Conservation (phyloP, 2,329 filamentous ascomycete species). For the Fusarium sp. region DNA sequence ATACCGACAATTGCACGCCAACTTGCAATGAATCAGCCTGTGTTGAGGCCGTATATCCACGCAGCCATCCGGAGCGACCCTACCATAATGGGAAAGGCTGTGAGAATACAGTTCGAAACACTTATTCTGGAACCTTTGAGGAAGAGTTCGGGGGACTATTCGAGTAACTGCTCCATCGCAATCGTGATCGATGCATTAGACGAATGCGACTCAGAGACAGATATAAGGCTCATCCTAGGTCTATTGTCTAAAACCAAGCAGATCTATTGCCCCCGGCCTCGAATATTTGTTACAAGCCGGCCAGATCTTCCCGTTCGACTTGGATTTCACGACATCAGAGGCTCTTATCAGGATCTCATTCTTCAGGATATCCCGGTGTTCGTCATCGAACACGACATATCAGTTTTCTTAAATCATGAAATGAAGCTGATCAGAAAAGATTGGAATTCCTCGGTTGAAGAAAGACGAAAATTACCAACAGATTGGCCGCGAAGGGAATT, state of each 20-base stretch:
- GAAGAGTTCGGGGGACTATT: background rate
- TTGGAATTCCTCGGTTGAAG: background rate
- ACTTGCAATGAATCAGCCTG: background rate
- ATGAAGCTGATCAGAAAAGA: background rate
- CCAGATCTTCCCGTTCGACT: constrained; percentile 55
- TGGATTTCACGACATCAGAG: constrained; percentile 50
- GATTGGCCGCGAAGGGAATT: background rate
- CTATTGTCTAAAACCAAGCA: background rate
- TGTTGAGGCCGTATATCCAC: accelerated
- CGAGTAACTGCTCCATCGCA: accelerated
- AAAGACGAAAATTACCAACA: accelerated
- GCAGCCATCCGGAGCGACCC: accelerated
- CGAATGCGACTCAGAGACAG: background rate
- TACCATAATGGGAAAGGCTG: accelerated
- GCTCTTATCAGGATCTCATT: constrained; percentile 39
- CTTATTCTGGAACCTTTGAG: background rate
- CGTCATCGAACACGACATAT: constrained; percentile 55
- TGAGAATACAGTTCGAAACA: background rate
- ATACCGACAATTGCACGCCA: background rate
- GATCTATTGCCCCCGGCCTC: constrained; percentile 42
- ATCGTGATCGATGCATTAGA: background rate
- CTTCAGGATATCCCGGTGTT: constrained; percentile 53
- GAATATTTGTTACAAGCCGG: constrained; percentile 57
- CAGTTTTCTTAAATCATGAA: accelerated
- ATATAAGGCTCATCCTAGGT: background rate